Conservation (phyloP, 1,284 basidiomycete genomes). For the Irpex sp. region DNA sequence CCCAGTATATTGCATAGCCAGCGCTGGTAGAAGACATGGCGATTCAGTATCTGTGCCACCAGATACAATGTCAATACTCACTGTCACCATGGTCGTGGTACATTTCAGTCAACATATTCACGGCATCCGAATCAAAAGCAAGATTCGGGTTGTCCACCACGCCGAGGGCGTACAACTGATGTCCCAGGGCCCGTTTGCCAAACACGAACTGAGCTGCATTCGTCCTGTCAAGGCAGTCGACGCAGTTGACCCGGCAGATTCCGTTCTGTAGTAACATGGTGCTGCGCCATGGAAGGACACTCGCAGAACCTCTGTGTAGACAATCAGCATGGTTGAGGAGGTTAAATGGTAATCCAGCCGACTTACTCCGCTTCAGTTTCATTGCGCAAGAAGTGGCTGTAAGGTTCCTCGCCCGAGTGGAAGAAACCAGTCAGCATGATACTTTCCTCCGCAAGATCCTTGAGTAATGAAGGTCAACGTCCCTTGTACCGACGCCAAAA, state of each 20-base stretch:
- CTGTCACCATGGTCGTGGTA: constrained; percentile 97
- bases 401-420: constrained; percentile 81
- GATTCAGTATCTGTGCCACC: not conserved
- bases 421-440: constrained; percentile 94
- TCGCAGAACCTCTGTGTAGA: constrained; percentile 6
- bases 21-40: constrained; percentile 45
- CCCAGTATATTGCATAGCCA: constrained; percentile 96
- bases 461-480: not conserved
- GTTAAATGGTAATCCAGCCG: not conserved
- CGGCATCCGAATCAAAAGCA: constrained; percentile 92
- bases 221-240: constrained; percentile 96
- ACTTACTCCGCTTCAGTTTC: constrained; percentile 44
- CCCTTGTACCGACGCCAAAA: not conserved
- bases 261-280: constrained; percentile 87
- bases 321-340: not conserved
- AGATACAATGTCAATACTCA: constrained; percentile 32
- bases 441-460: constrained; percentile 90
- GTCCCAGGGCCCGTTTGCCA: constrained; percentile 91
- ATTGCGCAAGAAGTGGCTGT: constrained; percentile 58
- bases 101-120: constrained; percentile 98
- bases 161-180: constrained; percentile 95
- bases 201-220: constrained; percentile 99
- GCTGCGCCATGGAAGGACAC: constrained; percentile 50
- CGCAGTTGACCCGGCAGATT: constrained; percentile 87
- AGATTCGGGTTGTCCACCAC: constrained; percentile 82